These are phyloP conservation scores for Penicillium sp. DNA, from an alignment of 2,329 filamentous ascomycete genomes.

Conservation along the genomic window DNA sequence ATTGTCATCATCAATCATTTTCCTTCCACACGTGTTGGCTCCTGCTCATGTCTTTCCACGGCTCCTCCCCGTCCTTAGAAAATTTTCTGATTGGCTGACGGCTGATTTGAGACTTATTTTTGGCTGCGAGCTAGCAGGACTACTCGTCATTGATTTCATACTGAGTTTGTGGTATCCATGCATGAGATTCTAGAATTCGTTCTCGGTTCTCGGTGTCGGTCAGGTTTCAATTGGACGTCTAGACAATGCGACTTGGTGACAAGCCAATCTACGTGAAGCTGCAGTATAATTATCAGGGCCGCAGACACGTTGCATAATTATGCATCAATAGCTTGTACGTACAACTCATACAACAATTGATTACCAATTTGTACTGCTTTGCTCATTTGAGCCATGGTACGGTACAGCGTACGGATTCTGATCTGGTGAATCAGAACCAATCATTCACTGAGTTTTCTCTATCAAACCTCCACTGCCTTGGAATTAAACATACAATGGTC, in stretches of 20 bases:
- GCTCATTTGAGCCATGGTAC: background rate
- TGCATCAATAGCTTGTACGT: slow-evolving; percentile 10
- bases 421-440: background rate
- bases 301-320: slow-evolving; percentile 7
- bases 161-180: too few relatives aligned
- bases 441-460: background rate
- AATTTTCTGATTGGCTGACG: background rate
- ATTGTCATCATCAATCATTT: background rate
- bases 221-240: background rate
- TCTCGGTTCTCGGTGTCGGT: background rate
- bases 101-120: background rate
- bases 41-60: slow-evolving; percentile 4
- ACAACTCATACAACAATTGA: background rate
- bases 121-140: background rate
- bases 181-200: background rate
- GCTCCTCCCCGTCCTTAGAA: background rate
- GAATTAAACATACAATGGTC: slow-evolving; percentile 1
- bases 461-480: slow-evolving; percentile 2
- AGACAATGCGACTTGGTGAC: too few relatives aligned
- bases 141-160: slow-evolving; percentile 2
- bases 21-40: slow-evolving; percentile 17
- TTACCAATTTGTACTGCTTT: background rate
- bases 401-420: background rate
- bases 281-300: background rate
- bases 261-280: too few relatives aligned